These are phyloP conservation scores for Aechmea fasciata DNA, from an alignment of 176 grass and related monocot species.

Conservation along the genomic window DNA sequence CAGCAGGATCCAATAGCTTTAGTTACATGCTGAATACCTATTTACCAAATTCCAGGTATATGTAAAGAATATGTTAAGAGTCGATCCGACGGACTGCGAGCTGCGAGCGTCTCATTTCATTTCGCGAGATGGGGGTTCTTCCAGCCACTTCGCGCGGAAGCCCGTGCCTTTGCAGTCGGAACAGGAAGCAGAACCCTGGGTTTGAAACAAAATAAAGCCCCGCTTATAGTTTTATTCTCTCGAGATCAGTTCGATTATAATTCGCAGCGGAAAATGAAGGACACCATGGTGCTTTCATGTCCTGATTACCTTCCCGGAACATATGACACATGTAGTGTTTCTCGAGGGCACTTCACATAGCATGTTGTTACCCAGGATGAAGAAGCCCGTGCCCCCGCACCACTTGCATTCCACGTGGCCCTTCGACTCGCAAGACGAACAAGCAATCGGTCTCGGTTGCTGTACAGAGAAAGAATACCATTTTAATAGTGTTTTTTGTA, in stretches of 20 bases:
- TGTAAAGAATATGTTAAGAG: background rate
- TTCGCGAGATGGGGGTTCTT: slow-evolving; percentile 30
- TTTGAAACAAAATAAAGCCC: background rate
- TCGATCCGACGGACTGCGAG: too few relatives aligned
- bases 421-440: slow-evolving; percentile 65
- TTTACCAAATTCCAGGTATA: background rate
- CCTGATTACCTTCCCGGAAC: slow-evolving; percentile 60
- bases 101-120: background rate
- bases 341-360: slow-evolving; percentile 86
- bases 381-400: slow-evolving; percentile 85
- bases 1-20: too few relatives aligned
- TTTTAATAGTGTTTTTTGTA: background rate
- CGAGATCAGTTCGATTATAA: background rate
- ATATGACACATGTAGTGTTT: slow-evolving; percentile 78
- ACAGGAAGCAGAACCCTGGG: slow-evolving; percentile 60
- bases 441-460: slow-evolving; percentile 79
- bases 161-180: slow-evolving; percentile 87
- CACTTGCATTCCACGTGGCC: slow-evolving; percentile 85
- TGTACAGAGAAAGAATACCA: slow-evolving; percentile 39
- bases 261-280: slow-evolving; percentile 6
- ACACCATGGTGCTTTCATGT: slow-evolving; percentile 1
- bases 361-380: slow-evolving; percentile 91
- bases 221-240: too few relatives aligned
- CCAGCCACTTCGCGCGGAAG: slow-evolving; percentile 90
- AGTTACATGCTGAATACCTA: background rate